A percentile compares a stretch with the other conserved stretches of the same genome.
Conservation (phyloP, 1,284 basidiomycete genomes). For the Amylostereum areolatum region DNA sequence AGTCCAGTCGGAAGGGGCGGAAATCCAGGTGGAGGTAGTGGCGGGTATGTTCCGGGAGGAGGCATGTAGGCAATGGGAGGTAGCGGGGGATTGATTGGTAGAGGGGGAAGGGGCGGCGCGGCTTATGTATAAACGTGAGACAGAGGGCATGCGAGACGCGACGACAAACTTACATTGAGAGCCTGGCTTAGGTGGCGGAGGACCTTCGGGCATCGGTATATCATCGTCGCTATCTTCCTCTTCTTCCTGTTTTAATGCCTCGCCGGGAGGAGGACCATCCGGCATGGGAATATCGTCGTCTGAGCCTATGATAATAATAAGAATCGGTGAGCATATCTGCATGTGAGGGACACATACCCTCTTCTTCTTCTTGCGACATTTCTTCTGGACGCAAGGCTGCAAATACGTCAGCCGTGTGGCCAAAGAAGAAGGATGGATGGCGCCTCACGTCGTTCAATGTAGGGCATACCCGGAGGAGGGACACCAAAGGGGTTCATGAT, state of each 20-base stretch:
- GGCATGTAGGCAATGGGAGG: conserved; percentile 8
- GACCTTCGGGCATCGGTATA: conserved; percentile 82
- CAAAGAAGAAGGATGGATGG: neutral
- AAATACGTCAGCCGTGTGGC: conserved; percentile 2
- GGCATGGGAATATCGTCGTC: conserved; percentile 69
- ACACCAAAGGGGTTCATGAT: conserved; percentile 93
- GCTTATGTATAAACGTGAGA: conserved; percentile 1
- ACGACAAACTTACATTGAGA: conserved; percentile 6
- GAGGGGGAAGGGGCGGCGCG: conserved; percentile 21
- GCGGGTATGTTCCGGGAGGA: conserved; percentile 11
- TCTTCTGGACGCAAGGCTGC: conserved; percentile 59
- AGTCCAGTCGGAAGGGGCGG: conserved; percentile 8
- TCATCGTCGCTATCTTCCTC: conserved; percentile 64
- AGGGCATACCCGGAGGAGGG: conserved; percentile 96
- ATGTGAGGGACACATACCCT: conserved; percentile 23
- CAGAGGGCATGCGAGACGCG: neutral
- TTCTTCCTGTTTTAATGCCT: conserved; percentile 26
- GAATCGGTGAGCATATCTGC: no score
- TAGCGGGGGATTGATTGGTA: conserved; percentile 18
- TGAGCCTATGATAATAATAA: conserved; percentile 6
- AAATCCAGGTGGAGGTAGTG: conserved; percentile 27
- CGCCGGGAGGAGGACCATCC: conserved; percentile 64
- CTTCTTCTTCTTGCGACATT: conserved; percentile 48
- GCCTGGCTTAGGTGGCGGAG: conserved; percentile 37
- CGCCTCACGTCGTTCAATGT: conserved; percentile 72